Percentiles rank a stretch among this genome's conserved stretches.
These are phyloP conservation scores for Pyrenochaeta sp. DNA, from an alignment of 2,329 filamentous ascomycete species.

Conservation along the genomic window DNA sequence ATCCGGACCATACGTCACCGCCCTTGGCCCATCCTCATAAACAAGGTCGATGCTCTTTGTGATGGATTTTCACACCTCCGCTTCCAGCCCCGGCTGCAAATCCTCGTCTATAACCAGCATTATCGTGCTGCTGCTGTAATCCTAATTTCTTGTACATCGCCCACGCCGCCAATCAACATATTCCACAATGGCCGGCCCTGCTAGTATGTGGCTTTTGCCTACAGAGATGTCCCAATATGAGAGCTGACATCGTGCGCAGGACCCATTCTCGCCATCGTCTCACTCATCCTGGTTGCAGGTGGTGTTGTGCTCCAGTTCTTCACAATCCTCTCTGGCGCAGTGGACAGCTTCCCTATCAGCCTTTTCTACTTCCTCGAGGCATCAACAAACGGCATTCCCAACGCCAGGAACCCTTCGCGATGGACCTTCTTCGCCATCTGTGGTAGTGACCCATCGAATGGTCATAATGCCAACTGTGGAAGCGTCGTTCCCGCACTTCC, in stretches of 20 bases:
- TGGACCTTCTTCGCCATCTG: conserved; percentile 95
- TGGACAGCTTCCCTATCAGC: conserved; percentile 66
- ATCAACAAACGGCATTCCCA: conserved; percentile 72
- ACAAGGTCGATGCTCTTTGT: conserved; percentile 16
- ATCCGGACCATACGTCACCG: conserved; percentile 21
- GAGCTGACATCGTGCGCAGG: conserved; percentile 51
- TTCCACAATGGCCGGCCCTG: conserved; percentile 20
- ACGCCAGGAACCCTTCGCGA: conserved; percentile 66
- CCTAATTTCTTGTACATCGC: conserved; percentile 10
- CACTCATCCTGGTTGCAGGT: conserved; percentile 68
- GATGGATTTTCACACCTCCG: conserved; percentile 1
- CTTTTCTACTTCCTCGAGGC: conserved; percentile 87
- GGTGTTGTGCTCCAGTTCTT: conserved; percentile 71
- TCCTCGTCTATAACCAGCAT: conserved; percentile 3
- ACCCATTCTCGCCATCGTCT: conserved; percentile 62
- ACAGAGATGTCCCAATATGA: too few relatives aligned
- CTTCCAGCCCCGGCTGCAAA: conserved; percentile 7
- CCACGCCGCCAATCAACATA: background rate
- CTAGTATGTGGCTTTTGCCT: conserved; percentile 20
- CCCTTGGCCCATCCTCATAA: conserved; percentile 21
- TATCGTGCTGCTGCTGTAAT: conserved; percentile 15
- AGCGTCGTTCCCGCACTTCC: conserved; percentile 66
- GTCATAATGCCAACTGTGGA: conserved; percentile 69
- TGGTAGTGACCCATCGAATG: conserved; percentile 59
- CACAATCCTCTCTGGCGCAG: conserved; percentile 68